Percentiles rank a stretch among this genome's conserved stretches.
Conservation (phyloP, 371 early-diverging fungal species). For the Polyrhizophydium stewartii region DNA sequence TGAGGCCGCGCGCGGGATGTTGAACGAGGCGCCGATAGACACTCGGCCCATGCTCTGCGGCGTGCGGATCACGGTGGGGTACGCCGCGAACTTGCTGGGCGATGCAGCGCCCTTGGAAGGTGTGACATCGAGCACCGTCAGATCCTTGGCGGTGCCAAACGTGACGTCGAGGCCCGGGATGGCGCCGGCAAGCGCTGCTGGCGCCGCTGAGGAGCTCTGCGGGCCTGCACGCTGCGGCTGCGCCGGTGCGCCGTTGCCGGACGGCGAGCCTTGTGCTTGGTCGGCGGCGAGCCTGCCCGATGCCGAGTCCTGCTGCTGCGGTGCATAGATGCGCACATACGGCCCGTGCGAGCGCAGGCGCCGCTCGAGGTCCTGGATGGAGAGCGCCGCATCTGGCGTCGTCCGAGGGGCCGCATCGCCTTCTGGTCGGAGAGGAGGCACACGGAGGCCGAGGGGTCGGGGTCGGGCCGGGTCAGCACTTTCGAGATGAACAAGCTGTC, state of each 20-base stretch:
- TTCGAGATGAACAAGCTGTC: no score
- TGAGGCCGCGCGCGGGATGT: background rate
- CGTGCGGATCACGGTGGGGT: background rate
- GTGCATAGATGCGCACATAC: slow-evolving; percentile 11
- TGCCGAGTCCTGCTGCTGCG: background rate
- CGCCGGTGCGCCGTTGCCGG: no score
- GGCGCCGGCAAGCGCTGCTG: no score
- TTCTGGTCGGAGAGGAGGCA: no score
- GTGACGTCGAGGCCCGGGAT: slow-evolving; percentile 1
- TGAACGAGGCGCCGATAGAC: background rate
- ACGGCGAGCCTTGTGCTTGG: no score
- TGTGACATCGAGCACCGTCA: background rate
- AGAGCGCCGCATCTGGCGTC: background rate
- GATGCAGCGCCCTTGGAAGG: background rate
- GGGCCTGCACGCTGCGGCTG: no score
- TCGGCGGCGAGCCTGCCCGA: no score
- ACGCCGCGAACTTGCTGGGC: background rate
- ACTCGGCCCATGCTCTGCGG: background rate
- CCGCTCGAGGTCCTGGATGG: background rate
- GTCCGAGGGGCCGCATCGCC: no score
- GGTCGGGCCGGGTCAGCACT: no score
- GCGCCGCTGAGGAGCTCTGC: no score
- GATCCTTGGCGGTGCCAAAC: background rate
- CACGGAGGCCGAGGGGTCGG: no score
- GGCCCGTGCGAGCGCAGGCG: slow-evolving; percentile 11